phyloP scores from a whole-genome alignment of 1,284 basidiomycete species.

The Naganishia sp. region DNA sequence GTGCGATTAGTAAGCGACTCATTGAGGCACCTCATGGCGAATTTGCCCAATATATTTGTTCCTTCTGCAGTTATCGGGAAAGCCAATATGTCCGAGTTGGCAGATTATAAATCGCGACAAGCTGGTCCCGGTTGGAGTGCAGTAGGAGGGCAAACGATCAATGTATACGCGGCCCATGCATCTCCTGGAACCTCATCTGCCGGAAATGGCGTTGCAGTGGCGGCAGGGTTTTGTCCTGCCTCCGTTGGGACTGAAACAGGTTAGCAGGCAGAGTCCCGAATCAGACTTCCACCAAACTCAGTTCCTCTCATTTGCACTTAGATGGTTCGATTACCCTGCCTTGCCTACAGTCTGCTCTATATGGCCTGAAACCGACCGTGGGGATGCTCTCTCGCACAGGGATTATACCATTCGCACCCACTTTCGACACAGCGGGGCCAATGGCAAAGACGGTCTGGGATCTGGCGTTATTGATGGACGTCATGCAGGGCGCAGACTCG shows the following conservation, averaged over 20 bases:
- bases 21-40: too few species aligned
- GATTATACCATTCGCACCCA: slow-evolving; percentile 29
- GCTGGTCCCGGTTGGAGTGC: slow-evolving; percentile 35
- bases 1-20: slow-evolving; percentile 36
- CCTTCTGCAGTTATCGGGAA: slow-evolving; percentile 21
- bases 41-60: neutral
- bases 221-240: slow-evolving; percentile 32
- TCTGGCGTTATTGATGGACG: slow-evolving; percentile 30
- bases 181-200: slow-evolving; percentile 36
- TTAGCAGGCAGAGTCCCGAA: neutral
- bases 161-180: slow-evolving; percentile 36
- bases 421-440: slow-evolving; percentile 28
- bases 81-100: slow-evolving; percentile 30
- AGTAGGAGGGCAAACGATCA: slow-evolving; percentile 36
- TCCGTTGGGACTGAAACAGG: slow-evolving; percentile 32
- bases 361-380: slow-evolving; percentile 29
- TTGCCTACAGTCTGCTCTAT: slow-evolving; percentile 28
- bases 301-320: neutral
- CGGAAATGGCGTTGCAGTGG: slow-evolving; percentile 29
- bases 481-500: slow-evolving; percentile 23
- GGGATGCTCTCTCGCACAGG: slow-evolving; percentile 26
- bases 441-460: slow-evolving; percentile 30
- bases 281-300: neutral
- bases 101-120: slow-evolving; percentile 22
- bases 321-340: slow-evolving; percentile 31